A percentile compares a stretch with the other conserved stretches of the same genome.
Conservation (phyloP, 192 early-diverging fungal genomes). For the Umbelopsis sp. region DNA sequence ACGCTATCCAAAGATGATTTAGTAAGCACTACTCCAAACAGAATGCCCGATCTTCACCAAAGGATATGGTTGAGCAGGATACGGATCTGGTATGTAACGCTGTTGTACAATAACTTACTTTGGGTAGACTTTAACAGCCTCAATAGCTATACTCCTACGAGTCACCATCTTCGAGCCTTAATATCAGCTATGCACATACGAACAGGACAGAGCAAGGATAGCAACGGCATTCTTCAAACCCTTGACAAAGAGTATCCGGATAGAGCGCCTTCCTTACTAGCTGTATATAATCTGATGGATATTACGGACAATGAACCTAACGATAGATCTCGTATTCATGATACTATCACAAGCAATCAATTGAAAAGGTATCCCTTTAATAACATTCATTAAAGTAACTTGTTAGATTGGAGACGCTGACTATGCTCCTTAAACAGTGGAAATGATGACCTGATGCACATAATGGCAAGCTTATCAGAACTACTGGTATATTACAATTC, state of each 20-base stretch:
- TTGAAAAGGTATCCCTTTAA: background rate
- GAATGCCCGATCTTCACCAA: background rate
- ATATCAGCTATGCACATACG: conserved; percentile 7
- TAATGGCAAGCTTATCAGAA: background rate
- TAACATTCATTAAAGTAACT: too few relatives aligned
- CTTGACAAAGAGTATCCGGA: background rate
- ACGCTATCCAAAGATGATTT: background rate
- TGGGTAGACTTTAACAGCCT: background rate
- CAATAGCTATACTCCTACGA: background rate
- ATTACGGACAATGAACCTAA: background rate
- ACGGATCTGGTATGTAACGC: background rate
- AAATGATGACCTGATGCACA: conserved; percentile 11
- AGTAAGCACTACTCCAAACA: background rate
- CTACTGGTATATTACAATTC: background rate
- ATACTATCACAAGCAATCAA: background rate
- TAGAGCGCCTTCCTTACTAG: background rate
- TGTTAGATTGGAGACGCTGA: background rate
- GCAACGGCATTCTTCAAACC: background rate
- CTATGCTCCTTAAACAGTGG: background rate
- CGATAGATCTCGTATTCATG: background rate
- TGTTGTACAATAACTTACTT: background rate
- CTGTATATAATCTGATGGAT: background rate
- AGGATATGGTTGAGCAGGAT: background rate
- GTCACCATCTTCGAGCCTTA: background rate
- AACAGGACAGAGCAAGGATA: background rate